phyloP scores from a whole-genome alignment of 805 yeast genomes.

The Suhomyces faveliae region DNA sequence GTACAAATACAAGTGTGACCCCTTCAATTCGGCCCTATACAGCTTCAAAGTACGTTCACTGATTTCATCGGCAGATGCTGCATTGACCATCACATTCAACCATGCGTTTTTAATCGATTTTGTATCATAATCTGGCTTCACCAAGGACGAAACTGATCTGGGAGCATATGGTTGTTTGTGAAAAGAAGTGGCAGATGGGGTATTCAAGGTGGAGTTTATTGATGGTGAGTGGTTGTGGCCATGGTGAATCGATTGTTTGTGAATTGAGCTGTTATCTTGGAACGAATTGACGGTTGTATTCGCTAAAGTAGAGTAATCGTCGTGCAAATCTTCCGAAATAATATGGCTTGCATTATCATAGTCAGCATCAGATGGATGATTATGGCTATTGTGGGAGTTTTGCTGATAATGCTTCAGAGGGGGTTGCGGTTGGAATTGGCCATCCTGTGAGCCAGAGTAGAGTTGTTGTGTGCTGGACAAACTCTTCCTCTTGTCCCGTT shows the following conservation, averaged over 20 bases:
- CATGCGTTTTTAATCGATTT: conserved; percentile 32
- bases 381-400: not conserved
- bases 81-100: conserved; percentile 38
- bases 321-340: conserved; percentile 8
- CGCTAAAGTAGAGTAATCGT: conserved; percentile 12
- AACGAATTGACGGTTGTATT: conserved; percentile 3
- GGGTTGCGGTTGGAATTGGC: conserved; percentile 2
- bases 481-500: conserved; percentile 26
- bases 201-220: conserved; percentile 5
- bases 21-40: conserved; percentile 65
- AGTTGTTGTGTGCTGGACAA: conserved; percentile 11
- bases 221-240: conserved; percentile 7
- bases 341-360: conserved; percentile 4
- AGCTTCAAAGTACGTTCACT: conserved; percentile 43
- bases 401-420: conserved; percentile 1
- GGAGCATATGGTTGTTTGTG: conserved; percentile 1
- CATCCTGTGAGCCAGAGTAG: not conserved
- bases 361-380: not conserved
- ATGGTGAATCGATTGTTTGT: not conserved
- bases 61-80: conserved; percentile 31
- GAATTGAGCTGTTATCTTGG: conserved; percentile 4
- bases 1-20: conserved; percentile 62
- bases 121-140: conserved; percentile 32
- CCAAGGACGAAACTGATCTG: conserved; percentile 18
- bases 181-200: not conserved